Base-by-base conservation (phyloP, 1,139 yeast genomes). In the Casaregolazyma lundiana region DNA sequence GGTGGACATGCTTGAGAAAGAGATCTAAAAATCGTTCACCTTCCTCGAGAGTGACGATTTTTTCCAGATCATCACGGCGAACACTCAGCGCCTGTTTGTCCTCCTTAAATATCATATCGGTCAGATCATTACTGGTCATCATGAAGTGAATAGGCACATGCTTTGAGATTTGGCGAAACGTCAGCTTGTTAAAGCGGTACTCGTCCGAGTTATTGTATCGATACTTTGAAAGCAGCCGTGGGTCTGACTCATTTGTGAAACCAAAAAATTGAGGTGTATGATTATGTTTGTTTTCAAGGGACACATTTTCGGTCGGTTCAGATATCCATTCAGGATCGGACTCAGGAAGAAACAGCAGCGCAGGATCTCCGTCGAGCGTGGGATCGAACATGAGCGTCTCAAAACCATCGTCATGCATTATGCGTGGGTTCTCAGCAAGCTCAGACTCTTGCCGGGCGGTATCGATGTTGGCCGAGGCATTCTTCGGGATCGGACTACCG, bases 1-100 rank as follows among this genome's bases (percentile, higher is more conserved):
- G 75, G 41, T 73, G 77, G 20, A 71, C 32, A 15, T 26, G 13
- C 6, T 26, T 26, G 32, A 26, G 32, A n/a, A 26, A 26, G 15
- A 26, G 32, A 11, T 26, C 15, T 2, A 26, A 3, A 26, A 26
- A 26, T 2, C 32, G 32, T 11, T 26, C 32, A 2, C 32, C 32
- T 26, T 26, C 32, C 16, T 26, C 32, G 32, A 26, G 13, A 26
- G 15, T 26, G 4, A 26, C 32, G 32, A 26, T 26, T 26, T 11
- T 26, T 11, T 26, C 32, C 15, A 26, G 6, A 15, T 26, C 32
- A 7, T 4, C 32, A 2, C 32, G 2, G 6, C 32, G 11, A 11
- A 15, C 3, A 13, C 11, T 15, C 15, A 26, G 15, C 4, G 32
- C 32, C 11, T 26, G 32, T 7, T 26, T 26, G 11, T 26, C 32